phyloP scores from a whole-genome alignment of 2,329 filamentous ascomycete genomes.

The Sporothrix inflata region DNA sequence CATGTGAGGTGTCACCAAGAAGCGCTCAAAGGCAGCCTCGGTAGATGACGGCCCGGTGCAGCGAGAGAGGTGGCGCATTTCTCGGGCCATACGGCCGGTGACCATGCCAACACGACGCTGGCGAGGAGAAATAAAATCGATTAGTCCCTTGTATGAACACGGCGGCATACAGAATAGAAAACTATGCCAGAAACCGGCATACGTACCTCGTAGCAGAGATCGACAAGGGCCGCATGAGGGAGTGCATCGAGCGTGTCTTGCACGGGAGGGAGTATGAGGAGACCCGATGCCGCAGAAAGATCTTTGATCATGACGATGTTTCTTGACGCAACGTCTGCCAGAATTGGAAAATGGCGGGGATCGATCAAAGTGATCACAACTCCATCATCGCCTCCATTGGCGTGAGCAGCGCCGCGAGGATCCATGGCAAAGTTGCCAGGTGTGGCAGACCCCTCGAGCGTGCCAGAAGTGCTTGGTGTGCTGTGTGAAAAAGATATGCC shows the following conservation, averaged over 20 bases:
- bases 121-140: too few relatives aligned
- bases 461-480: background rate
- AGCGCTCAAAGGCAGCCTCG: constrained; percentile 13
- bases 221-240: background rate
- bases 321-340: background rate
- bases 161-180: background rate
- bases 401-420: background rate
- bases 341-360: background rate
- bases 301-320: background rate
- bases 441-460: background rate
- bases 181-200: background rate
- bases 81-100: background rate
- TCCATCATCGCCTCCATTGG: background rate
- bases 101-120: constrained; percentile 22
- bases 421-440: background rate
- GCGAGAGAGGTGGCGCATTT: background rate
- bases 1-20: constrained; percentile 3
- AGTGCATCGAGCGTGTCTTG: background rate
- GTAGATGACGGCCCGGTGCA: background rate
- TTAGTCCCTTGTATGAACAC: background rate
- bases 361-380: constrained; percentile 21
- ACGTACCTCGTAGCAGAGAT: background rate
- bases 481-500: background rate
- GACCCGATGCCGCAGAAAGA: constrained; percentile 1
- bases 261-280: constrained; percentile 1